Percentiles rank a stretch among this genome's conserved stretches.
These are phyloP conservation scores for Mayamaea pseudoterrestris DNA, from an alignment of 108 stramenopile genomes.

Conservation along the genomic window DNA sequence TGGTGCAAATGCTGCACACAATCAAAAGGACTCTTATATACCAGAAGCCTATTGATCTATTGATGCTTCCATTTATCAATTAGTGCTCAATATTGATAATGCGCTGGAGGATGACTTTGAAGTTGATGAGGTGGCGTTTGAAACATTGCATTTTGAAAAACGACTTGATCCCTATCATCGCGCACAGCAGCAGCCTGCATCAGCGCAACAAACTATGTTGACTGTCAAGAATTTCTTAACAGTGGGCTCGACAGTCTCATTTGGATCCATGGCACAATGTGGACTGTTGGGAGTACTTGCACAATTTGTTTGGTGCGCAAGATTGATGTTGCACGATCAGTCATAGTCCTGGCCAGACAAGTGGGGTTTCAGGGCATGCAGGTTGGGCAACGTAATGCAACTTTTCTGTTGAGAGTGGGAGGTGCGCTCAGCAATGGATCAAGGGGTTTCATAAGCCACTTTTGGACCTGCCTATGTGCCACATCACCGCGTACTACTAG, in stretches of 20 bases:
- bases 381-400: constrained; percentile 5
- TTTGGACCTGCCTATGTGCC: constrained; percentile 72
- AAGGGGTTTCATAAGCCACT: neutral
- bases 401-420: too few relatives aligned
- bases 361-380: constrained; percentile 56
- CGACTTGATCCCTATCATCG: constrained; percentile 3
- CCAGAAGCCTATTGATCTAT: constrained; percentile 60
- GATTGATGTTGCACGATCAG: constrained; percentile 41
- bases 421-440: too few relatives aligned
- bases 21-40: too few relatives aligned
- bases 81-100: constrained; percentile 42
- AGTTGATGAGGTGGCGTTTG: constrained; percentile 35
- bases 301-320: constrained; percentile 71
- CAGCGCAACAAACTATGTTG: constrained; percentile 5
- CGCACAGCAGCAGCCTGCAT: too few relatives aligned
- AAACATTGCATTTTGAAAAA: constrained; percentile 1
- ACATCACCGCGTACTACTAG: constrained; percentile 73
- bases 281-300: constrained; percentile 71
- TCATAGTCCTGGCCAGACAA: neutral
- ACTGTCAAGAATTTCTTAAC: constrained; percentile 55
- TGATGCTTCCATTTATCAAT: constrained; percentile 55
- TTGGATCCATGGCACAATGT: constrained; percentile 74
- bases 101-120: constrained; percentile 63
- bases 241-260: constrained; percentile 42
- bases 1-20: too few relatives aligned